Conservation (phyloP, 495 filamentous ascomycete genomes). For the Diplogelasinospora grovesii region DNA sequence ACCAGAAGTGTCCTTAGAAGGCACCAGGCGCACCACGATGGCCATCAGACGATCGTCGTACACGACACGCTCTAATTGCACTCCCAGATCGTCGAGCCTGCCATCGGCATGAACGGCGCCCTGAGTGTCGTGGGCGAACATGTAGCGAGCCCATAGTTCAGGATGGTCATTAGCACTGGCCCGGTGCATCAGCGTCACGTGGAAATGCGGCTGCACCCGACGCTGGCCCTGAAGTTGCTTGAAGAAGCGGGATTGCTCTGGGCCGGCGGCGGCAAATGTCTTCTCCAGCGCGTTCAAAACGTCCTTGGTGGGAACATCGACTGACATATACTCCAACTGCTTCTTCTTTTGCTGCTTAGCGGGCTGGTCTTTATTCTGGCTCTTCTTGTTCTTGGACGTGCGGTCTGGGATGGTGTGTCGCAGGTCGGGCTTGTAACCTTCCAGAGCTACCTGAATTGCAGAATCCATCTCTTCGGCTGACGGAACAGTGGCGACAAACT, state of each 20-base stretch:
- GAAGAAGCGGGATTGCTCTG: constrained; percentile 58
- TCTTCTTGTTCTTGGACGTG: constrained; percentile 28
- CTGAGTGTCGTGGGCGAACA: constrained; percentile 36
- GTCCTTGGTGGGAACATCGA: constrained; percentile 53
- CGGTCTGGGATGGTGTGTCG: constrained; percentile 60
- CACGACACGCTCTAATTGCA: constrained; percentile 55
- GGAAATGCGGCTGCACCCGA: constrained; percentile 79
- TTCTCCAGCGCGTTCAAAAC: constrained; percentile 58
- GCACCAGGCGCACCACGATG: constrained; percentile 65
- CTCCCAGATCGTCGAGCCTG: constrained; percentile 40
- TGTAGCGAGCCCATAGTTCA: constrained; percentile 66
- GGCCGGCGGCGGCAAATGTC: constrained; percentile 49
- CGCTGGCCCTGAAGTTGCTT: constrained; percentile 61
- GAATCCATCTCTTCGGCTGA: constrained; percentile 66
- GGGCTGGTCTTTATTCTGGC: constrained; percentile 34
- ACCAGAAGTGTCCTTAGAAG: constrained; percentile 12
- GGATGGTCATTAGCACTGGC: constrained; percentile 49
- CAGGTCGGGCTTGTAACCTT: constrained; percentile 70
- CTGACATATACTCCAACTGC: constrained; percentile 73
- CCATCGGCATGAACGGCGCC: constrained; percentile 26
- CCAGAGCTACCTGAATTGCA: constrained; percentile 69
- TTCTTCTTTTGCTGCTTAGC: constrained; percentile 35
- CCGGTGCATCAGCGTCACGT: constrained; percentile 89
- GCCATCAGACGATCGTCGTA: constrained; percentile 84
- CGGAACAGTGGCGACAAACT: constrained; percentile 66